Evolutionary conservation across 495 filamentous ascomycete genomes (phyloP), one percentile per base, ranked within the genome.

Genomic region (Copromyces sp.): DNA sequence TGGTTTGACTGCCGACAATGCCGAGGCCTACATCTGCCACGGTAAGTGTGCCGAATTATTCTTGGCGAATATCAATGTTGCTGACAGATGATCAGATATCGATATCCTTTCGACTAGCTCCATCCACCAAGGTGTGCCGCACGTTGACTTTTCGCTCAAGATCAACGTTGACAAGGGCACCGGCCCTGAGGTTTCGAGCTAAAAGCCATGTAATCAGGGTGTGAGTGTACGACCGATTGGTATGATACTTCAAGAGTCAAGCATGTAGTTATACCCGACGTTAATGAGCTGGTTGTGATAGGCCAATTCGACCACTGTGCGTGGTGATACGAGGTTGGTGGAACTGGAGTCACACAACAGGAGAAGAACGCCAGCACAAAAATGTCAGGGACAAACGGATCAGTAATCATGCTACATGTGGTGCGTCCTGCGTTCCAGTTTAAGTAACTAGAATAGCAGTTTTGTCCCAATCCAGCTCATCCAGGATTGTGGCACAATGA

Each of bases 71-170:
- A 24, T 24, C 24, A 74, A 59, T 5, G 45, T 73, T n/a, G 39
- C 72, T 75, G 68, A 77, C 71, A 44, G n/a, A 5, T 39, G 7
- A 35, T 9, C 68, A 90, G 93, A 97, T 85, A 89, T 99, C 76
- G 95, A 99, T 84, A 92, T 98, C 75, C 87, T 98, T 74, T 97
- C 93, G 32, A 97, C 94, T 39, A 98, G 95, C 77, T 93, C 93
- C 47, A 97, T 99, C 75, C 95, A 99, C 80, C 95, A 99, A 84
- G 95, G 96, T 2, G 93, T 94, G 6, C 87, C 89, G 53, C 94
- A 97, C 81, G 89, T 99, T 47, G 95, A 99, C 79, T 98, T 97
- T 79, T 97, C 94, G 8, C 86, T 99, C 53, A 99, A 99, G 87
- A 93, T 99, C 72, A 79, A 84, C 69, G 77, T 81, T 14, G 80